Evolutionary conservation across 2,329 filamentous ascomycete genomes (phyloP), one percentile per base, ranked within the genome.

Genomic region (Cladobotryum mycophilum): DNA sequence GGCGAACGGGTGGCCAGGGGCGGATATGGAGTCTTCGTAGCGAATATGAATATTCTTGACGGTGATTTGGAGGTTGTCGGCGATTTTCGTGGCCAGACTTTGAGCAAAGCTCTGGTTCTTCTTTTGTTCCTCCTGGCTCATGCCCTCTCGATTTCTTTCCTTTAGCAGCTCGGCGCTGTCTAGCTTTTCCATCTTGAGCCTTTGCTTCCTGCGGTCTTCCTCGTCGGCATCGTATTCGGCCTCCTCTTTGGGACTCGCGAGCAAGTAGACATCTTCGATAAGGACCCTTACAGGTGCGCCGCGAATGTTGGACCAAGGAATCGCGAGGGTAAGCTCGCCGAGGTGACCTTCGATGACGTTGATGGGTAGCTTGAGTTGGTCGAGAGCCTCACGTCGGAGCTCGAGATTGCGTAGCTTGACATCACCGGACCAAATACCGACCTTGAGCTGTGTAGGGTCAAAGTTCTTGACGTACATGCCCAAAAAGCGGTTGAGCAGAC

Each of bases 401-500:
- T 99, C 88, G 53, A 99, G 84, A 63, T 99, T 85, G 54, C 85
- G 85, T 42, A 99, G 79, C 73, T 95, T 96, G 63, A 99, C 93
- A 74, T 99, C 93, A 61, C 95, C 93, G 18, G 89, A 95, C 93
- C 92, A 99, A 64, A 99, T 99, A 56, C 95, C 93, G 56, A 99
- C 91, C 67, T 99, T 99, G 58, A 99, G 80, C 75, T 99, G 93
- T 64, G 89, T 87, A 49, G 93, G 89, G 70, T 99, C 93, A 68
- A 99, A 99, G 73, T 99, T 97, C 80, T 95, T 91, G 71, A 99
- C 92, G 71, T 99, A 99, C 87, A 97, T 96, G 79, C 93, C 95
- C 82, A 99, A 75, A 73, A 99, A 97, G 76, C 95, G 88, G 76
- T 99, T 99, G 62, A 99, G 85, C 76, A 99, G 79, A 72, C 92